Evolutionary conservation across 2,329 filamentous ascomycete genomes (phyloP), one percentile per base, ranked within the genome.

Genomic region (Parastagonospora avenae): DNA sequence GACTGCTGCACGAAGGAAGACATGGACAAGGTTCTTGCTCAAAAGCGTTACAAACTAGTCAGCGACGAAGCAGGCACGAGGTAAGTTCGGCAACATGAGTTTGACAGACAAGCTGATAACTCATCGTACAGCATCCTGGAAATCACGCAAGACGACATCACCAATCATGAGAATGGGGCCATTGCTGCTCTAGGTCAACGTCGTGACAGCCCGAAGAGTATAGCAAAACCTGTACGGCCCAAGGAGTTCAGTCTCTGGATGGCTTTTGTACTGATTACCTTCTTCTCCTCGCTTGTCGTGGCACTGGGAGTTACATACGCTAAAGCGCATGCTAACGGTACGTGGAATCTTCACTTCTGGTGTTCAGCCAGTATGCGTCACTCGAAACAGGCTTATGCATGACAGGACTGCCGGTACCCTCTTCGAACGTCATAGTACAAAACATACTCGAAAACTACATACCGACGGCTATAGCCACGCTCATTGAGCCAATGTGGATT

Each of bases 401-500:
- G 15, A 8, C 41, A 40, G 57, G 77, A 2, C 45, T 80, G 2
- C 49, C 71, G 1, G 45, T 75, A 2, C 74, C 75, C 0, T 75
- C 74, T 0, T 39, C 59, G 0, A 72, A 65, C n/a, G 61, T 57
- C 0, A 57, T 79, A 27, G 62, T 77, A 0, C 68, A 71, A 11
- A 74, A 80, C 30, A 39, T 80, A 0, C 14, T 80, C 0, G 70
- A 76, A 38, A 79, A 77, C 39, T 85, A 85, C 42, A 65, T 85
- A 0, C 84, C 84, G 0, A 85, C 82, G 0, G 72, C 76, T 0
- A 70, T 86, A 3, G 80, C 82, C 0, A 86, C 84, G 0, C 45
- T 85, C 0, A 71, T 85, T 0, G 84, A 87, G 31, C 83, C 84
- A 0, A 74, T 82, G 1, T 85, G 84, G 79, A 67, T 84, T 0